phyloP scores from a whole-genome alignment of 495 filamentous ascomycete genomes.

The Xylaria cubensis region DNA sequence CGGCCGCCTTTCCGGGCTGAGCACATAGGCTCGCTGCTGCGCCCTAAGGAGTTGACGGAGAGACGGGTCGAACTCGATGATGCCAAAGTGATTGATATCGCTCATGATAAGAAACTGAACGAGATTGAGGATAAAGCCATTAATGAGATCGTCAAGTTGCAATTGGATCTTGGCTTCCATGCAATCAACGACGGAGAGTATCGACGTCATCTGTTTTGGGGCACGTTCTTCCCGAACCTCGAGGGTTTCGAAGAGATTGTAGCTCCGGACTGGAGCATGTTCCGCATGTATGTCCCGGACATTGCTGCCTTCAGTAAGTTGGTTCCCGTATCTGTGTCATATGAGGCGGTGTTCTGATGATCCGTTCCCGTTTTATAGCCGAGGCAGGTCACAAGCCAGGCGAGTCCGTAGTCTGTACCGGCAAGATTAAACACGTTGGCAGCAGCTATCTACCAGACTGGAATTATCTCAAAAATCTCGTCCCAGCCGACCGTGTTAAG shows the following conservation, averaged over 20 bases:
- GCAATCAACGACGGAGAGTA: conserved; percentile 75
- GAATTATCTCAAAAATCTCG: conserved; percentile 66
- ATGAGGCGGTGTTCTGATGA: conserved; percentile 16
- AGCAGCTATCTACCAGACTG: conserved; percentile 69
- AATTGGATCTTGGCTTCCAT: conserved; percentile 67
- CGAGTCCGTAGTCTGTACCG: conserved; percentile 70
- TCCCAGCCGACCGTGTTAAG: conserved; percentile 59
- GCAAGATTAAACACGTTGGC: conserved; percentile 71
- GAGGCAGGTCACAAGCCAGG: conserved; percentile 70
- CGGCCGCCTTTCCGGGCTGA: conserved; percentile 75
- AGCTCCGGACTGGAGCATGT: conserved; percentile 64
- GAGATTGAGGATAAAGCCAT: conserved; percentile 66
- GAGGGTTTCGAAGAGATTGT: conserved; percentile 69
- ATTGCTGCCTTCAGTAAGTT: conserved; percentile 66
- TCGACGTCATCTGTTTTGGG: conserved; percentile 60
- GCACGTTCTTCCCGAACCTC: conserved; percentile 71
- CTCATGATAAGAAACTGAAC: conserved; percentile 45
- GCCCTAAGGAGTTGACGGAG: conserved; percentile 65
- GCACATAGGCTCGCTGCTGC: conserved; percentile 73
- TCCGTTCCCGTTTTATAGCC: conserved; percentile 35
- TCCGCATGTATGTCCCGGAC: conserved; percentile 72
- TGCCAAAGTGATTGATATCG: conserved; percentile 41
- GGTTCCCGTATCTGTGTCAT: neutral
- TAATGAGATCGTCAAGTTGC: conserved; percentile 65
- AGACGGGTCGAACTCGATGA: conserved; percentile 58